Percentiles rank a stretch among this genome's conserved stretches.
Evolutionary conservation across 1,139 yeast species (phyloP).

Genomic region (Chernovozyma sophiae-reginae): DNA sequence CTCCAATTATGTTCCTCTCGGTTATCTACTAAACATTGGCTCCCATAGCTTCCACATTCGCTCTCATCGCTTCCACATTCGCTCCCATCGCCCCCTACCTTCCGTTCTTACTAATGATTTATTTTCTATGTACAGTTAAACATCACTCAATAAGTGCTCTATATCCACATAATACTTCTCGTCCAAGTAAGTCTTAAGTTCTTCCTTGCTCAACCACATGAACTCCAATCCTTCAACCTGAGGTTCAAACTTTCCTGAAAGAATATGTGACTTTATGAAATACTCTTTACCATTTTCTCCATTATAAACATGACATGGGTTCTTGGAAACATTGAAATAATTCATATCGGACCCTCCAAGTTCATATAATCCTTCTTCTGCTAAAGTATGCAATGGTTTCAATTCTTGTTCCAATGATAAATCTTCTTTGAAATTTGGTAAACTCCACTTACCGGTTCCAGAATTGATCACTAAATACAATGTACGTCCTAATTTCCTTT

Average conservation of each 20-base stretch:
- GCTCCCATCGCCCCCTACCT: too few species aligned
- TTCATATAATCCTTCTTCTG: slow-evolving; percentile 67
- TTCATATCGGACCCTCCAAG: slow-evolving; percentile 76
- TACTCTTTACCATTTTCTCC: slow-evolving; percentile 45
- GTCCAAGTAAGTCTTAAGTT: slow-evolving; percentile 55
- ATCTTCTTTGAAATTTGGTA: slow-evolving; percentile 62
- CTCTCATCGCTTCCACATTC: too few species aligned
- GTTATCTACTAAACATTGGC: too few species aligned
- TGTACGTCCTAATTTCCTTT: slow-evolving; percentile 75
- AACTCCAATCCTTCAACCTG: slow-evolving; percentile 35
- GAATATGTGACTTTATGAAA: slow-evolving; percentile 80
- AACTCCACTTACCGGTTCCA: slow-evolving; percentile 56
- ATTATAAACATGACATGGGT: slow-evolving; percentile 70
- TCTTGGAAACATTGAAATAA: slow-evolving; percentile 85
- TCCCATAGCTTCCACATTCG: too few species aligned
- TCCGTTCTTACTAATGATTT: too few species aligned
- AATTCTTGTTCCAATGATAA: slow-evolving; percentile 19
- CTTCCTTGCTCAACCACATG: slow-evolving; percentile 86
- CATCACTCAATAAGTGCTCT: slow-evolving; percentile 49
- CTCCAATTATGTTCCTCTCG: too few species aligned
- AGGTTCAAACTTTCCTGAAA: slow-evolving; percentile 78
- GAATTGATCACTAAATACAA: slow-evolving; percentile 64
- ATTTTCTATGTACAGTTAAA: slow-evolving; percentile 21
- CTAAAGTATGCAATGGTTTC: slow-evolving; percentile 64
- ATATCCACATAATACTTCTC: slow-evolving; percentile 52